A percentile compares a stretch with the other conserved stretches of the same genome.
phyloP scores from a whole-genome alignment of 306 rosid species.

The Urtica urens region DNA sequence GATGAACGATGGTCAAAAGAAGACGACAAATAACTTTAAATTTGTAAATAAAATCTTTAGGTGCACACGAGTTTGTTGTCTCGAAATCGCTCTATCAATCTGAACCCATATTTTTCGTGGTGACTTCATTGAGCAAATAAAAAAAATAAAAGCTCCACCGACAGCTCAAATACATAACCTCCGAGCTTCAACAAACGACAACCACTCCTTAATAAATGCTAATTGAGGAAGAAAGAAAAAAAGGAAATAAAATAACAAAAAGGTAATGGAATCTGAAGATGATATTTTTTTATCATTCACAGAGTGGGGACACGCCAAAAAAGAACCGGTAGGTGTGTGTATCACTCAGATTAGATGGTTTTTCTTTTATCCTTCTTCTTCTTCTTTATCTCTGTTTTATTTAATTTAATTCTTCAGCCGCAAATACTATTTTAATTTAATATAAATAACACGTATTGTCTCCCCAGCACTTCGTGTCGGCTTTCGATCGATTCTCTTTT shows the following conservation, averaged over 20 bases:
- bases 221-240: neutral
- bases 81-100: neutral
- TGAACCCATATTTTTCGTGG: neutral
- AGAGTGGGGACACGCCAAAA: slow-evolving; percentile 50
- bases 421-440: slow-evolving; percentile 21
- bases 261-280: slow-evolving; percentile 16
- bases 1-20: neutral
- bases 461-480: slow-evolving; percentile 50
- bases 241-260: neutral
- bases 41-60: neutral
- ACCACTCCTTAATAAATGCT: neutral
- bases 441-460: slow-evolving; percentile 21
- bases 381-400: too few relatives aligned
- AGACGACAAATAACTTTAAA: slow-evolving; percentile 1
- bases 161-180: slow-evolving; percentile 7
- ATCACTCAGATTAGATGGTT: slow-evolving; percentile 1
- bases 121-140: too few relatives aligned
- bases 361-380: too few relatives aligned
- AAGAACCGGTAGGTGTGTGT: slow-evolving; percentile 33
- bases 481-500: neutral
- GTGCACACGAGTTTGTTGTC: slow-evolving; percentile 5
- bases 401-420: slow-evolving; percentile 2
- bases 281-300: slow-evolving; percentile 23
- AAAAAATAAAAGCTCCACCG: neutral
- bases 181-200: slow-evolving; percentile 8